Evolutionary conservation across 2,329 filamentous ascomycete genomes (phyloP), one percentile per base, ranked within the genome.

Genomic region (Ilyonectria sp.): DNA sequence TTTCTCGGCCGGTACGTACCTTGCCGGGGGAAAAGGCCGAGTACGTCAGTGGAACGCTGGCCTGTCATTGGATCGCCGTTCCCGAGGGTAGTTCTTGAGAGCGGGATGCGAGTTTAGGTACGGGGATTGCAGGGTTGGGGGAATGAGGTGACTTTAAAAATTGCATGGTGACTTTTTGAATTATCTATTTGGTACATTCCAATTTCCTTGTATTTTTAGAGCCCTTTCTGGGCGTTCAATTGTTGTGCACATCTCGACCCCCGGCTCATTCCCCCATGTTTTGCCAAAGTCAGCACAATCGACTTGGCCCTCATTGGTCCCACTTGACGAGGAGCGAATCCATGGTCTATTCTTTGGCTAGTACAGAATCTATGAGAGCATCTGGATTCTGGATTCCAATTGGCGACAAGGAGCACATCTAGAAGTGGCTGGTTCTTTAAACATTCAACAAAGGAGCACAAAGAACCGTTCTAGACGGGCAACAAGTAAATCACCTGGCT

Each of bases 221-320:
- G 2, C 0, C 13, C 2, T 4, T 43, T 23, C 3, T 26, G 54
- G 11, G 49, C 11, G 13, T 8, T 57, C 55, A 55, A 67, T 66
- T 35, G 52, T 53, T 43, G 23, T 44, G 55, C 13, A 40, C 53
- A 19, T 46, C 37, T 31, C 35, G 13, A 21, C 17, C 17, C 21
- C 23, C 9, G 52, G 40, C 15, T 21, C 21, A 17, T 50, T 47
- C 33, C 66, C 33, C 50, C 49, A 37, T 49, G 33, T 29, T 44
- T 63, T 15, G 60, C 60, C 63, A 53, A 74, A 66, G 74, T 76
- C 63, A 76, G 72, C 74, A 71, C 26, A 68, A 74, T 73, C 61
- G 49, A 71, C 54, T 29, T 49, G 60, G 46, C 43, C 55, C 71
- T 63, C 13, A 75, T 75, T 75, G 73, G 73, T 70, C 60, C 67